Base-by-base conservation (phyloP, 202 grass and related monocot genomes). In the Setaria viridis region DNA sequence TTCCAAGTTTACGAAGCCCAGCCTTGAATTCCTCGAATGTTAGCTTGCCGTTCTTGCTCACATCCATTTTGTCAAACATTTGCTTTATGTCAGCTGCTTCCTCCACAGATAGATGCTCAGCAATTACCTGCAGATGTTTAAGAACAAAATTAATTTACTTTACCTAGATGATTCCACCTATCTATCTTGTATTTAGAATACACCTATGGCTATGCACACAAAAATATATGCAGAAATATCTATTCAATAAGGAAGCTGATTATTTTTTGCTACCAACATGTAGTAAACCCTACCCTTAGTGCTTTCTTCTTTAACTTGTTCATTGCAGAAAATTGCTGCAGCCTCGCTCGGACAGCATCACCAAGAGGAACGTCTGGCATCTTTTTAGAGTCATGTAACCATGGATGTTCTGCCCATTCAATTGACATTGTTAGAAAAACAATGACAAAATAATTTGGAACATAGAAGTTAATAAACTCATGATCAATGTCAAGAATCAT, bases 251-350 rank as follows among this genome's bases (percentile, higher is more conserved):
- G 35, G 30, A 84, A 71, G 55, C 6, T 82, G 66, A 42, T 51
- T 39, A 71, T 50, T 50, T 12, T 63, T 33, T 30, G 2, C 8
- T n/a, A 39, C 56, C 6, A 88, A 13, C 9, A 45, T 84, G 66
- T 50, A 62, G 33, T 7, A 59, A 84, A 70, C 48, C 86, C 86
- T 94, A 97, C 94, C 90, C 88, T 89, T 29, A 97, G 82, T 29
- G 92, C 90, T 89, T 91, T 94, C 81, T 97, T 97, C 86, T 97
- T 97, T 81, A 97, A 94, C 86, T 97, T 97, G 86, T 97, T 97
- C 94, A 97, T 92, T 78, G 93, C 92, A 85, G 90, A 34, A 89
- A 97, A 97, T 86, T 97, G 94, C 65, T 94, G 94, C 77, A 97
- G 85, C 81, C 79, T 94, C 21, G 92, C 86, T 81, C 86, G 86